These are phyloP conservation scores for Lipomyces yamadae DNA, from an alignment of 805 yeast species.

Conservation along the genomic window DNA sequence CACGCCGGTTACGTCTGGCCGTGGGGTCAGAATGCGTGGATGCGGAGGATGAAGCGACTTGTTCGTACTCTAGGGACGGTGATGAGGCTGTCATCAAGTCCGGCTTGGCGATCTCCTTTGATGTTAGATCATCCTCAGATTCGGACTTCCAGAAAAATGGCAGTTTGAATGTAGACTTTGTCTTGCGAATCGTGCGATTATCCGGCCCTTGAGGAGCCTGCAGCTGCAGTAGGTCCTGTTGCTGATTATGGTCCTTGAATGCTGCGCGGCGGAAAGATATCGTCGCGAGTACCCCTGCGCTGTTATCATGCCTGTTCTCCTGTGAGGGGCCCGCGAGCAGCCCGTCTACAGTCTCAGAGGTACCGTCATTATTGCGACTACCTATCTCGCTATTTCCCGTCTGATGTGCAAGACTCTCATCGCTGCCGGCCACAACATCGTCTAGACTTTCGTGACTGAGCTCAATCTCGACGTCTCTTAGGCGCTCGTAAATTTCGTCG, in stretches of 20 bases:
- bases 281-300: not conserved
- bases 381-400: not conserved
- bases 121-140: slow-evolving; percentile 21
- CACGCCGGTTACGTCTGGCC: slow-evolving; percentile 13
- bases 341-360: not conserved
- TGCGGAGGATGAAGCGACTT: not conserved
- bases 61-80: slow-evolving; percentile 1
- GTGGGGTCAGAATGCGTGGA: slow-evolving; percentile 19
- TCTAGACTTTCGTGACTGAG: slow-evolving; percentile 2
- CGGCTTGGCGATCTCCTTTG: not conserved
- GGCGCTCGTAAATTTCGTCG: not conserved
- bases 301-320: not conserved
- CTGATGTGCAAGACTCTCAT: slow-evolving; percentile 2
- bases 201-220: not conserved
- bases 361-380: not conserved
- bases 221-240: not conserved
- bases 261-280: not conserved
- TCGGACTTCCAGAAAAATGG: slow-evolving; percentile 39
- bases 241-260: not conserved
- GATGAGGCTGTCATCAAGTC: not conserved
- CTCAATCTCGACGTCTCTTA: not conserved
- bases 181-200: not conserved
- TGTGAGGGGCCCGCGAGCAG: not conserved
- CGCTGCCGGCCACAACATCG: slow-evolving; percentile 1
- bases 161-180: slow-evolving; percentile 29